Evolutionary conservation across 2,329 filamentous ascomycete species (phyloP).

Genomic region (Ophiostoma piceae): DNA sequence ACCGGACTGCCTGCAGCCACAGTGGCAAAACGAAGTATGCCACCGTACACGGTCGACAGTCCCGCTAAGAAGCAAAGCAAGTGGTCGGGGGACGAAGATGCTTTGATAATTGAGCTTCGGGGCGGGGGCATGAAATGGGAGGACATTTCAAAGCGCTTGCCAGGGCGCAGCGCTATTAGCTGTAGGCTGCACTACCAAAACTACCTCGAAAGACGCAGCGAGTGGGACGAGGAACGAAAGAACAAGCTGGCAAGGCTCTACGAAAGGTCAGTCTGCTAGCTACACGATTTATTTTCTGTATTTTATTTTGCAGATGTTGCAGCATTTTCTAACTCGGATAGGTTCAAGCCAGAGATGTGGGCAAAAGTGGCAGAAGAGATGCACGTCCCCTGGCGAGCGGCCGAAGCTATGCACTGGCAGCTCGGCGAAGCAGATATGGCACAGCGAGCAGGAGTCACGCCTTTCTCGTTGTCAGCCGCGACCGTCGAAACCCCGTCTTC

Average conservation of each 20-base stretch:
- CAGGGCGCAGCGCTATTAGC: slow-evolving; percentile 87
- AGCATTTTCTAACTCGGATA: slow-evolving; percentile 36
- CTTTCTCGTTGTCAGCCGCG: slow-evolving; percentile 65
- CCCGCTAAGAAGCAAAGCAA: slow-evolving; percentile 94
- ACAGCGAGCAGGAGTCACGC: slow-evolving; percentile 78
- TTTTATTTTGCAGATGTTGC: no score
- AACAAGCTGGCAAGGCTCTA: slow-evolving; percentile 93
- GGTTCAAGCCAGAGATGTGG: slow-evolving; percentile 98
- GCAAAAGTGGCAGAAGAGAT: slow-evolving; percentile 91
- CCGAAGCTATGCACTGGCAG: slow-evolving; percentile 98
- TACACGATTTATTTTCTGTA: neutral
- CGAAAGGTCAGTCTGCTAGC: slow-evolving; percentile 61
- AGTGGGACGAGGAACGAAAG: slow-evolving; percentile 97
- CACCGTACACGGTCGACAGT: slow-evolving; percentile 54
- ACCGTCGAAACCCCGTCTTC: slow-evolving; percentile 35
- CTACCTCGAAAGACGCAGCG: slow-evolving; percentile 84
- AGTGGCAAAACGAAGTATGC: slow-evolving; percentile 39
- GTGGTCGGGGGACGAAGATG: slow-evolving; percentile 90
- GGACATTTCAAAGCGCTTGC: slow-evolving; percentile 87
- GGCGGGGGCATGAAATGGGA: slow-evolving; percentile 97
- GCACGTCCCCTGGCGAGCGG: slow-evolving; percentile 89
- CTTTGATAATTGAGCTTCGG: slow-evolving; percentile 86
- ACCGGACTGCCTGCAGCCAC: neutral
- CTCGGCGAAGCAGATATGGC: slow-evolving; percentile 93
- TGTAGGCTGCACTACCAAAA: slow-evolving; percentile 96